phyloP scores from a whole-genome alignment of 192 early-diverging fungal species.

The Entomortierella beljakovae region DNA sequence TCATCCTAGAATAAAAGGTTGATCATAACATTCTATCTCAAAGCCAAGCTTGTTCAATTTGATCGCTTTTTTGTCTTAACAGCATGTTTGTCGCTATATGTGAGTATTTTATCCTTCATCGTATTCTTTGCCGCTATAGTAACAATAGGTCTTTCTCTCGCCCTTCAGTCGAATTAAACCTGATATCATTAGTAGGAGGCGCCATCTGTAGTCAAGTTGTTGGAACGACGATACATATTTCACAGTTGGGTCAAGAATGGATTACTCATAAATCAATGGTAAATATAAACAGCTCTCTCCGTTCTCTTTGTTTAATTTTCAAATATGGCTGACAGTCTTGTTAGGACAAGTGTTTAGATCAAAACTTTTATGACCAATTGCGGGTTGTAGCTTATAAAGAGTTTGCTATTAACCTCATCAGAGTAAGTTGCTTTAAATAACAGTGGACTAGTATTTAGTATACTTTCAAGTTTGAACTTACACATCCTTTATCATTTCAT shows the following conservation, averaged over 20 bases:
- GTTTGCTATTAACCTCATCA: neutral
- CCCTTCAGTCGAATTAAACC: too few species aligned
- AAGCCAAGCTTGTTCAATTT: too few species aligned
- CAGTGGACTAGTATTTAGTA: too few species aligned
- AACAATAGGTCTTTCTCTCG: too few species aligned
- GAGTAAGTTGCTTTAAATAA: neutral
- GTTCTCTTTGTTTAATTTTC: neutral
- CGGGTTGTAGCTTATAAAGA: neutral
- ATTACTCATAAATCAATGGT: neutral
- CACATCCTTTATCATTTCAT: neutral
- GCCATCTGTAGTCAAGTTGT: neutral
- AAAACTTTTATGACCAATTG: neutral
- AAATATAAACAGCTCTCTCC: neutral
- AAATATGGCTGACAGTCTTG: neutral
- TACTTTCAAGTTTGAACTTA: too few species aligned
- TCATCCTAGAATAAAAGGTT: too few species aligned
- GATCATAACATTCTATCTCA: too few species aligned
- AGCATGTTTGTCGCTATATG: too few species aligned
- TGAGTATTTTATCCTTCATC: too few species aligned
- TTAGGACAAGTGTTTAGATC: slow-evolving; percentile 3
- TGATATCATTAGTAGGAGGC: neutral
- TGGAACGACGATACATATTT: neutral
- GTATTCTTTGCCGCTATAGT: too few species aligned
- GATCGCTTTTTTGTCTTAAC: too few species aligned
- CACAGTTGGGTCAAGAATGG: neutral